Base-by-base conservation (phyloP, 1,284 basidiomycete genomes). In the Apiotrichum siamense region DNA sequence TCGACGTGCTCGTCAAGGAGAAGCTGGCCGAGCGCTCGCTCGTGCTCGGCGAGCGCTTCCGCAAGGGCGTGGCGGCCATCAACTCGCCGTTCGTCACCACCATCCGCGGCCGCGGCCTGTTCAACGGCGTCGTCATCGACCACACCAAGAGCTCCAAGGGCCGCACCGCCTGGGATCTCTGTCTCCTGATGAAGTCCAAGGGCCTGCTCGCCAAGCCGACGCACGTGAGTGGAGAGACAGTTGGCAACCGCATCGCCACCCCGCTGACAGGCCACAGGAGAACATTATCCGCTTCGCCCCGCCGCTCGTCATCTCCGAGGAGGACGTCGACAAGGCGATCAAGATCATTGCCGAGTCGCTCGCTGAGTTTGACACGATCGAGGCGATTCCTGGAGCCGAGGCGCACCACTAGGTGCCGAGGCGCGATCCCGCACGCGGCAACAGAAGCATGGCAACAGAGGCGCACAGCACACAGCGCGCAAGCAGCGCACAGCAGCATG, bases 41-140 rank as follows among this genome's bases (percentile, higher is more conserved):
- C 59, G 66, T 69, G 2, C 81, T 97, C 2, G 94, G 94, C 18
- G 81, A 86, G 66, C 75, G 82, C 53, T 97, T 97, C 84, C 83
- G 91, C 49, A 65, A 76, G 0, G 80, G 80, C 11, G 74, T 96
- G 44, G 70, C 73, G 35, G 80, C 78, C 36, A 74, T 93, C 68
- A 78, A 84, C 53, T 84, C 82, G 11, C 84, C 87, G 0, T 77
- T 88, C 48, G 78, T 91, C 61, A 78, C 82, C 61, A 76, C 76
- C 31, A 88, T 97, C 21, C 82, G 92, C 24, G 93, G 92, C 2
- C 79, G 83, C 50, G 94, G 94, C 0, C 75, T 98, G 53, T 77
- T 98, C 63, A 97, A 97, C 70, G 94, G 94, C 9, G 81, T 98
- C 23, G 87, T 97, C 24, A 92, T 98, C 54, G 87, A 97, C 68